phyloP scores from a whole-genome alignment of 805 yeast genomes.

The Myxozyma neotropica region DNA sequence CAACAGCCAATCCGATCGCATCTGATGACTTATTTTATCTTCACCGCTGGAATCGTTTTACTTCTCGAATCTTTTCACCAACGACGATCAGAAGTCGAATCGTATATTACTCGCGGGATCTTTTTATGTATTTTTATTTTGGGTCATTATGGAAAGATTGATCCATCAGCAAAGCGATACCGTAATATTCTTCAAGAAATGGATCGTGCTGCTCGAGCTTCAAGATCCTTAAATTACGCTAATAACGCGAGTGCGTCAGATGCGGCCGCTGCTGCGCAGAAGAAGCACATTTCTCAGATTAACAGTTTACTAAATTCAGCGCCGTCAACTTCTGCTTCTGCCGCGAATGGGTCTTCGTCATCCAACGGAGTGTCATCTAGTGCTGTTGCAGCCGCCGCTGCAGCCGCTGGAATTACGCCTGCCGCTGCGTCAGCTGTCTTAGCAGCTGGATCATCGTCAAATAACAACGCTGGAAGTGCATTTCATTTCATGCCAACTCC shows the following conservation, averaged over 20 bases:
- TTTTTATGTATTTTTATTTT: slow-evolving; percentile 32
- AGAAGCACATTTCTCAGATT: slow-evolving; percentile 27
- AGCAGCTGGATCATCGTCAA: slow-evolving; percentile 2
- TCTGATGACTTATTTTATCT: slow-evolving; percentile 33
- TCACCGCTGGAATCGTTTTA: slow-evolving; percentile 32
- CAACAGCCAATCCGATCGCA: slow-evolving; percentile 34
- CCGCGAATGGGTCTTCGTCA: background rate
- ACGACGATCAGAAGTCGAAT: slow-evolving; percentile 33
- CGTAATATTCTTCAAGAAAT: slow-evolving; percentile 32
- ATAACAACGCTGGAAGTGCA: slow-evolving; percentile 2
- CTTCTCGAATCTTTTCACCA: slow-evolving; percentile 32
- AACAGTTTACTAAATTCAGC: slow-evolving; percentile 25
- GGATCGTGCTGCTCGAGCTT: slow-evolving; percentile 35
- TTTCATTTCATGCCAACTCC: slow-evolving; percentile 31
- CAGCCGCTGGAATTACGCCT: slow-evolving; percentile 2
- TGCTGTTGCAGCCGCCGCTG: slow-evolving; percentile 5
- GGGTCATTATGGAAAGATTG: slow-evolving; percentile 33
- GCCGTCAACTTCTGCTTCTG: background rate
- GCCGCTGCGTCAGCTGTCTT: slow-evolving; percentile 13
- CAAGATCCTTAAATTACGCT: slow-evolving; percentile 28
- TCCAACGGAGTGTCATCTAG: background rate
- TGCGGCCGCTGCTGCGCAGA: slow-evolving; percentile 12
- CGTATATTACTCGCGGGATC: slow-evolving; percentile 33
- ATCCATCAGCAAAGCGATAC: slow-evolving; percentile 33
- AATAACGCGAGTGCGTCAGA: background rate